These are phyloP conservation scores for Silene latifolia DNA, from an alignment of 148 eudicot genomes.

Conservation along the genomic window DNA sequence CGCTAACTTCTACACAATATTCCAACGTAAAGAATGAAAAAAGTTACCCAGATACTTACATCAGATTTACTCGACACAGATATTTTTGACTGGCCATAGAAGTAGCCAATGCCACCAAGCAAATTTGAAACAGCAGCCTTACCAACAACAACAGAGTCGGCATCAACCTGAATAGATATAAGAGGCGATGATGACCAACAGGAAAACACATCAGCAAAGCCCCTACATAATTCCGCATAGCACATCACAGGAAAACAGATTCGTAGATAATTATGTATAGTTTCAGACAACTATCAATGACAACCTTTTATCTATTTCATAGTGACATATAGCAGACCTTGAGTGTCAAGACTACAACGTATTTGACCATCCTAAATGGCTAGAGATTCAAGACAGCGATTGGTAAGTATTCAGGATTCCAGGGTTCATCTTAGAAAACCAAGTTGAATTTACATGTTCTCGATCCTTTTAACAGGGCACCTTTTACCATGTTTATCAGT, in stretches of 20 bases:
- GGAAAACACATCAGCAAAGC: neutral
- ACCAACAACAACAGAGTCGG: conserved; percentile 57
- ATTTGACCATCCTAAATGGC: neutral
- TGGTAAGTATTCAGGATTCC: conserved; percentile 6
- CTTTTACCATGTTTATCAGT: neutral
- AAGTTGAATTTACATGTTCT: conserved; percentile 1
- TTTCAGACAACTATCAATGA: neutral
- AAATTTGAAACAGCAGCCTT: conserved; percentile 81
- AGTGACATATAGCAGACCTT: neutral
- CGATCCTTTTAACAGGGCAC: neutral
- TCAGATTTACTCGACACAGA: conserved; percentile 49
- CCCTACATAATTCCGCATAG: conserved; percentile 6
- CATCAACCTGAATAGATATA: conserved; percentile 50
- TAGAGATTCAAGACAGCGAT: neutral
- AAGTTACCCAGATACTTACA: conserved; percentile 42
- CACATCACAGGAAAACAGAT: neutral
- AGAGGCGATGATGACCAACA: neutral
- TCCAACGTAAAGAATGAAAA: neutral
- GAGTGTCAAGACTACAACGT: neutral
- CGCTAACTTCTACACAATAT: neutral
- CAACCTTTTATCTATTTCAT: neutral
- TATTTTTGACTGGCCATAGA: conserved; percentile 93
- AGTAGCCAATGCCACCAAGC: conserved; percentile 97
- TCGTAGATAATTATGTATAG: neutral
- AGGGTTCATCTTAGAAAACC: neutral